Evolutionary conservation across 2,329 filamentous ascomycete genomes (phyloP).

Genomic region (Talaromyces sp.): DNA sequence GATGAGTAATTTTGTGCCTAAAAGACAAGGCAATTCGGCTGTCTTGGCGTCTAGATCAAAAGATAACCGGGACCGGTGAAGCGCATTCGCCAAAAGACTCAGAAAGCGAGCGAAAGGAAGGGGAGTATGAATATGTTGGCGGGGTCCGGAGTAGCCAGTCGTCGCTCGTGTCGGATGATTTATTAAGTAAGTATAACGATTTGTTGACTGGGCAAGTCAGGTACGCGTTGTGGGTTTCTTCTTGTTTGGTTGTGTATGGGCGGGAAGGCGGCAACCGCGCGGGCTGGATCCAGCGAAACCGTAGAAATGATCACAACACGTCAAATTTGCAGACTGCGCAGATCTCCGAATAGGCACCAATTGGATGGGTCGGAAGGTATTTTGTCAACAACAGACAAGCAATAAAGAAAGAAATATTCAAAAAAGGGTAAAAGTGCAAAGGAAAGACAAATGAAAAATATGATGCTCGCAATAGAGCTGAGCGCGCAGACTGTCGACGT

Average conservation of each 20-base stretch:
- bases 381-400: not conserved
- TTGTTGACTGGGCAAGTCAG: conserved; percentile 13
- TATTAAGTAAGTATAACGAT: conserved; percentile 3
- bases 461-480: conserved; percentile 17
- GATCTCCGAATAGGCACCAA: not conserved
- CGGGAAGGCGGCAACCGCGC: conserved; percentile 15
- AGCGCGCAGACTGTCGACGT: conserved; percentile 21
- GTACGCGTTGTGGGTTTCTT: conserved; percentile 17
- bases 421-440: not conserved
- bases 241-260: not conserved
- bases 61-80: not conserved
- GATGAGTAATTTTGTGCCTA: conserved; percentile 13
- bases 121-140: not conserved
- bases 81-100: not conserved
- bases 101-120: not conserved
- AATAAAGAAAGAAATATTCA: not conserved
- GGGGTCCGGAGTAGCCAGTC: not conserved
- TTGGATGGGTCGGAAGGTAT: not conserved
- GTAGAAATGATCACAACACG: conserved; percentile 13
- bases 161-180: not conserved
- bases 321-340: not conserved
- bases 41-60: conserved; percentile 11
- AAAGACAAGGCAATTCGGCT: conserved; percentile 1
- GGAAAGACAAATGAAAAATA: conserved; percentile 17
- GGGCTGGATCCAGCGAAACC: conserved; percentile 12